Percentiles rank a stretch among this genome's conserved stretches.
Evolutionary conservation across 148 eudicot species (phyloP).

Genomic region (Linanthus parryae): DNA sequence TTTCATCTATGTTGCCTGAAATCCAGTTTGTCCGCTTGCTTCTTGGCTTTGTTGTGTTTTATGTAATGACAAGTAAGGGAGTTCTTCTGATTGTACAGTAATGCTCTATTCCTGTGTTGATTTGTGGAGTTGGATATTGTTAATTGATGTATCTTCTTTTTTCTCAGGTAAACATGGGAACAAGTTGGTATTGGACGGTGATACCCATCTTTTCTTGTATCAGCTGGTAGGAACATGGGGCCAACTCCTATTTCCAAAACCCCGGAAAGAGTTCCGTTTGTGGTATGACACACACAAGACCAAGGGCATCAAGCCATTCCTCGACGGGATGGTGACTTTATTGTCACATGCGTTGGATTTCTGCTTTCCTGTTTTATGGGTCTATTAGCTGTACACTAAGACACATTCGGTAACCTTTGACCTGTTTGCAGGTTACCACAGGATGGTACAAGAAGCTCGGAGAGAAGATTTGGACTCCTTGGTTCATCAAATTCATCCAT

Average conservation of each 20-base stretch:
- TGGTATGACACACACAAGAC: conserved; percentile 94
- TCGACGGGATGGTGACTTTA: conserved; percentile 99
- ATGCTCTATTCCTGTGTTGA: no score
- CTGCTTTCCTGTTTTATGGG: no score
- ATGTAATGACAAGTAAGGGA: no score
- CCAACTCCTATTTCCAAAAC: conserved; percentile 94
- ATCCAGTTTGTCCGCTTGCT: no score
- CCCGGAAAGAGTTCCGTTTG: conserved; percentile 95
- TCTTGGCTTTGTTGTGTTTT: no score
- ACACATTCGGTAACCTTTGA: no score
- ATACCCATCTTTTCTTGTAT: conserved; percentile 68
- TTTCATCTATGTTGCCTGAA: no score
- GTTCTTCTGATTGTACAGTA: no score
- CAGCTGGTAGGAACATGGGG: conserved; percentile 99
- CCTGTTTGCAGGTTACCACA: conserved; percentile 75
- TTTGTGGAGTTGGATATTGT: no score
- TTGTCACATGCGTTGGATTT: no score
- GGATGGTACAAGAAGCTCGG: conserved; percentile 98
- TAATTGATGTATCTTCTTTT: no score
- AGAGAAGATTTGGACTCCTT: conserved; percentile 95
- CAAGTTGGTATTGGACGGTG: conserved; percentile 68
- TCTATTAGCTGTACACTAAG: no score
- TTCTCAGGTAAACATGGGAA: conserved; percentile 86
- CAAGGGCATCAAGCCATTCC: conserved; percentile 68
- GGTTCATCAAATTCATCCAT: conserved; percentile 92